Conservation (phyloP, 305 asterid species). For the Galium porrigens region DNA sequence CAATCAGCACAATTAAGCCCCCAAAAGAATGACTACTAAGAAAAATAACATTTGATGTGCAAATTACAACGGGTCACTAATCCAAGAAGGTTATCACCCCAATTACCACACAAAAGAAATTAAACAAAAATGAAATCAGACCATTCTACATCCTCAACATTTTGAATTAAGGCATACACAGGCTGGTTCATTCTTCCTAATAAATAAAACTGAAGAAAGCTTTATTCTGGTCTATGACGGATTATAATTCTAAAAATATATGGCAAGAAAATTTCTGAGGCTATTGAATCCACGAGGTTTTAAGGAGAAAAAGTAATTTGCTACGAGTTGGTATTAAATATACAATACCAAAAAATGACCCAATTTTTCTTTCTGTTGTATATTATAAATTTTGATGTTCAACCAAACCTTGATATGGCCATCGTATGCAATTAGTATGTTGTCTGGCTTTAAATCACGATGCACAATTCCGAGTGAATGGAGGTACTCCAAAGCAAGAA, state of each 20-base stretch:
- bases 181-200: not conserved
- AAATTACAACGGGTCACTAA: not conserved
- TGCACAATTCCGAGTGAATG: slow-evolving; percentile 88
- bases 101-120: not conserved
- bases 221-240: not conserved
- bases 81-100: not conserved
- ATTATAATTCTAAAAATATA: not conserved
- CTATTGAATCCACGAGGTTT: not conserved
- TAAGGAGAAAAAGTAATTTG: not conserved
- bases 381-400: not conserved
- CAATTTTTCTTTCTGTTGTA: slow-evolving; percentile 1
- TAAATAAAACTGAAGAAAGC: not conserved
- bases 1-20: slow-evolving; percentile 17
- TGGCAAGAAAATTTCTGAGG: not conserved
- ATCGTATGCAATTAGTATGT: slow-evolving; percentile 77
- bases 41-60: not conserved
- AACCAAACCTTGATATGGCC: slow-evolving; percentile 80
- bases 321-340: not conserved
- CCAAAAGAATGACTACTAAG: not conserved
- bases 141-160: not conserved
- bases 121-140: not conserved
- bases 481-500: slow-evolving; percentile 90
- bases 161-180: not conserved
- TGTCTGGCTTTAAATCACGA: slow-evolving; percentile 97
- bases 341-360: not conserved